A percentile compares a stretch with the other conserved stretches of the same genome.
Evolutionary conservation across 306 rosid species (phyloP).

Genomic region (Prosopis cineraria): DNA sequence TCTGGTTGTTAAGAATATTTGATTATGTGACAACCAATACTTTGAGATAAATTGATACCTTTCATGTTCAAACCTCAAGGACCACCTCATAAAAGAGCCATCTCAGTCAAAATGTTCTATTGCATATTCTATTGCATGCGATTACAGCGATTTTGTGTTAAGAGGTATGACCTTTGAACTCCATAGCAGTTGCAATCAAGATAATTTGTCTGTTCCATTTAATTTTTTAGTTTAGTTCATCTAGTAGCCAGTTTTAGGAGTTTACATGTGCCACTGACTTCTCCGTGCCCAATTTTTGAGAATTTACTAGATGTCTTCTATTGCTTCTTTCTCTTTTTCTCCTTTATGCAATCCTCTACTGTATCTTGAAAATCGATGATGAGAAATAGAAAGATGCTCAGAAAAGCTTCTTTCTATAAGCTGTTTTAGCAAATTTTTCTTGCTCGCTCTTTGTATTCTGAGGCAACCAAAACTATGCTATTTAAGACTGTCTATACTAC

Average conservation of each 20-base stretch:
- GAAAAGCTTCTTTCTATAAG: conserved; percentile 1
- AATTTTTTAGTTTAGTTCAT: no score
- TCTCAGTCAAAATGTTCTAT: conserved; percentile 23
- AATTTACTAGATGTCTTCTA: conserved; percentile 15
- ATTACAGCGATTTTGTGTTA: conserved; percentile 6
- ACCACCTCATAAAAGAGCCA: conserved; percentile 1
- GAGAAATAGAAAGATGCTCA: conserved; percentile 3
- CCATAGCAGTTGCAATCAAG: conserved; percentile 29
- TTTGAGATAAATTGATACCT: no score
- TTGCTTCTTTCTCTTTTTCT: background rate
- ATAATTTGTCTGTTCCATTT: conserved; percentile 1
- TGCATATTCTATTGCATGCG: background rate
- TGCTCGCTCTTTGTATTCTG: background rate
- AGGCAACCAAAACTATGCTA: conserved; percentile 1
- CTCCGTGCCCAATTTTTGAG: conserved; percentile 14
- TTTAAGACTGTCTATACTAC: background rate
- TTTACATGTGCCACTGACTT: background rate
- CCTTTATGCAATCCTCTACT: background rate
- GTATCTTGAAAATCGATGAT: conserved; percentile 22
- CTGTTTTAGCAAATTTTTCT: background rate
- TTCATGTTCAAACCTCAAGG: conserved; percentile 1
- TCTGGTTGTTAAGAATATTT: conserved; percentile 7
- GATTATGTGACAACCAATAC: conserved; percentile 26
- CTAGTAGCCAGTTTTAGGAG: conserved; percentile 23
- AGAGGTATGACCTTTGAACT: conserved; percentile 39